Conservation (phyloP, 306 rosid genomes). For the Lathyrus tuberosus region DNA sequence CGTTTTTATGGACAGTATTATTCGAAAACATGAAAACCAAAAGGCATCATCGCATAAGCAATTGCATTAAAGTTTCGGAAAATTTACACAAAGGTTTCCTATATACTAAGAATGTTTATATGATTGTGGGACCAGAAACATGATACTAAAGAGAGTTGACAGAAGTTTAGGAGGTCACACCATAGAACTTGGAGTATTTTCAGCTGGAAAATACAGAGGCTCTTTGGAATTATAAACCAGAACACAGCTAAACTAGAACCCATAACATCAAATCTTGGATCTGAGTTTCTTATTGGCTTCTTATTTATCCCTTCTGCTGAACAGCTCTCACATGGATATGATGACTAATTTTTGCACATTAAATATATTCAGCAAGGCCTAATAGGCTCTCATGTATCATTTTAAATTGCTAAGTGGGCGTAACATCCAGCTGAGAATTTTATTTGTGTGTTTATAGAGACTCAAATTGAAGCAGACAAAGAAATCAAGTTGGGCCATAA, state of each 20-base stretch:
- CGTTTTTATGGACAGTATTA: slow-evolving; percentile 25
- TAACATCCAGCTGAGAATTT: neutral
- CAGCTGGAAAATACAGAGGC: slow-evolving; percentile 7
- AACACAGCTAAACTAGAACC: slow-evolving; percentile 30
- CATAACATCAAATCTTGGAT: slow-evolving; percentile 21
- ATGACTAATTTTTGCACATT: slow-evolving; percentile 25
- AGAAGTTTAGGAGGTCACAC: slow-evolving; percentile 21
- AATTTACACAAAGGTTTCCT: neutral
- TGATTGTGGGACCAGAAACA: slow-evolving; percentile 28
- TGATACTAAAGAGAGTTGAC: slow-evolving; percentile 22
- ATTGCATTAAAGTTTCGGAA: slow-evolving; percentile 14
- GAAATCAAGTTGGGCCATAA: neutral
- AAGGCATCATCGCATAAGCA: slow-evolving; percentile 27
- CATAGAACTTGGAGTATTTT: slow-evolving; percentile 9
- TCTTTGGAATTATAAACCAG: neutral
- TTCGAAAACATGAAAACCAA: slow-evolving; percentile 23
- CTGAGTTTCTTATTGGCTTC: neutral
- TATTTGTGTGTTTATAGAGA: slow-evolving; percentile 2
- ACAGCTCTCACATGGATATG: slow-evolving; percentile 2
- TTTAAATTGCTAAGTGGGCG: slow-evolving; percentile 5
- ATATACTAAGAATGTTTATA: slow-evolving; percentile 20
- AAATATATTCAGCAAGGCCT: slow-evolving; percentile 26
- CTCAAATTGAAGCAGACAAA: neutral
- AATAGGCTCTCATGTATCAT: slow-evolving; percentile 39
- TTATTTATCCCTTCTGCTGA: slow-evolving; percentile 12